Evolutionary conservation across 2,329 filamentous ascomycete genomes (phyloP), one percentile per base, ranked within the genome.

Genomic region (Leptographium lundbergii): DNA sequence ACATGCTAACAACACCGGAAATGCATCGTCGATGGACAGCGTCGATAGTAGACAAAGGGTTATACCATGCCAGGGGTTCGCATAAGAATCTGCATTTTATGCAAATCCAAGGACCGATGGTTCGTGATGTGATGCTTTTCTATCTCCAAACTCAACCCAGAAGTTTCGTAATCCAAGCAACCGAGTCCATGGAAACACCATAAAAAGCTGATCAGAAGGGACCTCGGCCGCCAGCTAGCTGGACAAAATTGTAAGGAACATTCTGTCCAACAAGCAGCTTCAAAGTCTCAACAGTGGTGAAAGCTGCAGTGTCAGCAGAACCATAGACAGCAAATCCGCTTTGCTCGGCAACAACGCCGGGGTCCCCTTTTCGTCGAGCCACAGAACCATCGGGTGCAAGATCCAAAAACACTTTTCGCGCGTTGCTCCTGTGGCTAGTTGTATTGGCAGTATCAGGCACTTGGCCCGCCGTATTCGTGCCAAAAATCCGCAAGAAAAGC

Each of bases 171-270:
- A 25, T 25, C 47, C 19, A 17, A 17, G 36, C 42, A 45, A 6
- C 14, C 14, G 17, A 50, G 3, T 50, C 24, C 24, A 13, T 27
- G 14, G 11, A 50, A 13, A 50, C 47, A 10, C 14, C 22, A 50
- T 50, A 14, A 25, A 25, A 9, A 14, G 24, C 24, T 3, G 22
- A 14, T 73, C 69, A 81, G 63, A 76, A 80, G 61, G 79, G 70
- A 32, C 72, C 74, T 25, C 77, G 71, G 2, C 79, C 79, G 55
- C 77, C 77, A 2, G 89, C 88, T 68, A 94, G 75, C 55, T 88
- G 79, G 50, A 94, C 89, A 74, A 95, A 95, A 72, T 88, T 91
- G 71, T 90, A 92, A 6, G 87, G 88, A 59, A 94, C 88, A 69
- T 94, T 94, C 73, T 94, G 88, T 11, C 89, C 89, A 13, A 92